Conservation (phyloP, 176 grass and related monocot genomes). For the Alopecurus myosuroides region DNA sequence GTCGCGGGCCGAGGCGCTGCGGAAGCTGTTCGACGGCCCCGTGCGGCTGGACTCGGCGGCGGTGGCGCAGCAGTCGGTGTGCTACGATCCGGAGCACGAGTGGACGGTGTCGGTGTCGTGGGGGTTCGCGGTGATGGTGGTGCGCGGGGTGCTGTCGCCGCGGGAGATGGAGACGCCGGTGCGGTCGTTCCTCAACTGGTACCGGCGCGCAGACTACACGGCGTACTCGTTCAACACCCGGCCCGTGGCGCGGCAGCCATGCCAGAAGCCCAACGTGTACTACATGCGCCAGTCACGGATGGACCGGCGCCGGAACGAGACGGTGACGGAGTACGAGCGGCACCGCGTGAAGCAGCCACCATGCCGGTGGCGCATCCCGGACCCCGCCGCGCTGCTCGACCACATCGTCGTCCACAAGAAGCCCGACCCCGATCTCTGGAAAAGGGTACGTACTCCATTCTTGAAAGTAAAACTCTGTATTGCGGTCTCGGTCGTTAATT, state of each 20-base stretch:
- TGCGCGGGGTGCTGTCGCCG: slow-evolving; percentile 85
- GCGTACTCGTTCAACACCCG: slow-evolving; percentile 84
- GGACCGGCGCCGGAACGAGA: slow-evolving; percentile 50
- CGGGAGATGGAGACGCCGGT: slow-evolving; percentile 91
- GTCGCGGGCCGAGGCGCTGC: slow-evolving; percentile 49
- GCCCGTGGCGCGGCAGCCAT: slow-evolving; percentile 61
- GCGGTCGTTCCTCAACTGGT: slow-evolving; percentile 94
- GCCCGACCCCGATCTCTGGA: slow-evolving; percentile 80
- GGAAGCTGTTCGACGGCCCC: slow-evolving; percentile 70
- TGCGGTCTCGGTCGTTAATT: not conserved
- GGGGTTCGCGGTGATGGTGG: slow-evolving; percentile 77
- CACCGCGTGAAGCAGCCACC: slow-evolving; percentile 40
- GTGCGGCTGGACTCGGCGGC: slow-evolving; percentile 77
- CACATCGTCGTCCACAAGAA: slow-evolving; percentile 76
- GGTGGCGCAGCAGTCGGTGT: slow-evolving; percentile 87
- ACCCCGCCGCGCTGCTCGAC: slow-evolving; percentile 60
- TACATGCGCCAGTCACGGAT: slow-evolving; percentile 57
- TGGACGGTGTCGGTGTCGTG: slow-evolving; percentile 95
- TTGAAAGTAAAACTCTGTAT: not conserved
- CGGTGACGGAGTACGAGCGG: slow-evolving; percentile 74
- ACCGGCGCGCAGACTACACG: slow-evolving; percentile 61
- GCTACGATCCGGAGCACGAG: slow-evolving; percentile 60
- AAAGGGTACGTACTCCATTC: slow-evolving; percentile 40
- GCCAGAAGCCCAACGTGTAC: slow-evolving; percentile 69
- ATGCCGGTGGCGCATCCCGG: slow-evolving; percentile 78